phyloP scores from a whole-genome alignment of 495 filamentous ascomycete genomes.

The Lentithecium fluviatile region DNA sequence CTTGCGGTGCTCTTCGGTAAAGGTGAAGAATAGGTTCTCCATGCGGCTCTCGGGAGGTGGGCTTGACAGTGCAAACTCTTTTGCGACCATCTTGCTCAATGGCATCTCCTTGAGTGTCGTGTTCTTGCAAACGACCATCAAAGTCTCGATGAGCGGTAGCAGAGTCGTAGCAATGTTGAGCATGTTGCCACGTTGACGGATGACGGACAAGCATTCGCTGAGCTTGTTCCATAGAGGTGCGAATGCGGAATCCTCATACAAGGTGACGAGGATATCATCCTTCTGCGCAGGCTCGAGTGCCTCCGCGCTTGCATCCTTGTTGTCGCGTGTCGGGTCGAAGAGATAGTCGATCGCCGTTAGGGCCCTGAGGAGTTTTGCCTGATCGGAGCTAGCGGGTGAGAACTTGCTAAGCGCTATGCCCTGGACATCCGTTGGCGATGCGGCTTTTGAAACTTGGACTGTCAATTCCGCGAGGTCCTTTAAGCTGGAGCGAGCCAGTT shows the following conservation, averaged over 20 bases:
- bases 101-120: slow-evolving; percentile 72
- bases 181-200: slow-evolving; percentile 88
- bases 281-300: slow-evolving; percentile 50
- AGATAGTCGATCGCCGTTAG: slow-evolving; percentile 93
- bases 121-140: slow-evolving; percentile 99
- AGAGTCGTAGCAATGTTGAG: slow-evolving; percentile 95
- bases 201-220: slow-evolving; percentile 85
- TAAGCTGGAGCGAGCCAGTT: slow-evolving; percentile 78
- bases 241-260: slow-evolving; percentile 91
- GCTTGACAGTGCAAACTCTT: slow-evolving; percentile 71
- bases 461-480: slow-evolving; percentile 83
- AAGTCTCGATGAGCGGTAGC: slow-evolving; percentile 85
- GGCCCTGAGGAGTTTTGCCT: slow-evolving; percentile 91
- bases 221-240: slow-evolving; percentile 87
- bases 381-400: slow-evolving; percentile 90
- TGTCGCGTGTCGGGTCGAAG: slow-evolving; percentile 60
- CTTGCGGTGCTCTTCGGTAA: slow-evolving; percentile 96
- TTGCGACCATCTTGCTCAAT: slow-evolving; percentile 51
- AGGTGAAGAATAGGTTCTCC: slow-evolving; percentile 93
- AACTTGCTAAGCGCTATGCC: slow-evolving; percentile 92
- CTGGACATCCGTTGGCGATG: slow-evolving; percentile 89
- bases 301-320: slow-evolving; percentile 43
- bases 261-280: slow-evolving; percentile 76
- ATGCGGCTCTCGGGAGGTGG: slow-evolving; percentile 78
- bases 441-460: slow-evolving; percentile 79